Conservation (phyloP, 495 filamentous ascomycete genomes). For the Glonium stellatum region DNA sequence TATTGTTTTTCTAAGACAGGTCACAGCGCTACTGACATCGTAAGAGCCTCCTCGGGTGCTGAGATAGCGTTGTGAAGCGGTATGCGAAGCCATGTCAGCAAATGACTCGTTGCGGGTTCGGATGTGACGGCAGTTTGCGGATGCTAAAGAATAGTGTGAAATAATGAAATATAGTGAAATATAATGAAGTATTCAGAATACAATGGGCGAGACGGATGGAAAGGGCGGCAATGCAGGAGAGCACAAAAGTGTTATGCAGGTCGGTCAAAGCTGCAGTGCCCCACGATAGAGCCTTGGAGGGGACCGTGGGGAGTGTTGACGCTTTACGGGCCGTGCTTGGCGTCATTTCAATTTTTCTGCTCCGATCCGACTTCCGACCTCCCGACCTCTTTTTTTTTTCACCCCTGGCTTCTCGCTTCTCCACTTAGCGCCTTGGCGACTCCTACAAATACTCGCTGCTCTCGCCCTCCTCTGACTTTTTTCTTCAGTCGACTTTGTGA, state of each 20-base stretch:
- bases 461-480: conserved; percentile 20
- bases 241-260: not conserved
- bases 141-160: no score
- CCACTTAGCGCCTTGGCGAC: not conserved
- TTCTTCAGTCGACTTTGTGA: conserved; percentile 32
- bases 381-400: not conserved
- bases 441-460: conserved; percentile 30
- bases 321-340: no score
- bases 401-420: not conserved
- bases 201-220: no score
- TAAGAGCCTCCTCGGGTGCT: conserved; percentile 75
- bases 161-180: no score
- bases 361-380: no score
- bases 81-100: conserved; percentile 37
- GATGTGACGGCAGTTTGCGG: no score
- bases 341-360: no score
- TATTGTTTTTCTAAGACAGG: not conserved
- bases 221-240: no score
- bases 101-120: not conserved
- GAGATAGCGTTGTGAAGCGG: conserved; percentile 68
- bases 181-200: no score
- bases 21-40: conserved; percentile 49
- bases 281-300: no score
- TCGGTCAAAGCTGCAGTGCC: not conserved
- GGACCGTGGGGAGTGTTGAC: no score